phyloP scores from a whole-genome alignment of 2,329 filamentous ascomycete species.

The Neopestalotiopsis rosae region DNA sequence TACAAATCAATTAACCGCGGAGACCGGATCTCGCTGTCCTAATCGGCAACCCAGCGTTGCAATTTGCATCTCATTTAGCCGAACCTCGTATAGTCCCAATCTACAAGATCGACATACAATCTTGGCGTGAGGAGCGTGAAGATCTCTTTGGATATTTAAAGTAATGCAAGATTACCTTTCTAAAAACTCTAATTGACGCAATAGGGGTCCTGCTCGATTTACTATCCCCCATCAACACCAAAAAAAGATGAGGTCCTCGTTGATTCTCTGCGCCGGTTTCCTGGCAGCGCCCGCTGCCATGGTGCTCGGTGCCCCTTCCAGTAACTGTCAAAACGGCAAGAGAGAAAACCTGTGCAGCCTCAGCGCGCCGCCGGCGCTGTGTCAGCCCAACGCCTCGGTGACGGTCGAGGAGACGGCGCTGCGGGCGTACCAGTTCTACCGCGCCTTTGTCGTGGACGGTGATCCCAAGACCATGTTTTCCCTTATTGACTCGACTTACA shows the following conservation, averaged over 20 bases:
- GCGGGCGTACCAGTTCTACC: constrained; percentile 46
- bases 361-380: constrained; percentile 39
- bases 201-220: too few relatives aligned
- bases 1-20: background rate
- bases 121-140: background rate
- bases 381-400: constrained; percentile 38
- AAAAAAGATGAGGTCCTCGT: constrained; percentile 33
- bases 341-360: constrained; percentile 45
- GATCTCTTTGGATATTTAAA: background rate
- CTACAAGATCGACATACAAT: background rate
- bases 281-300: constrained; percentile 23
- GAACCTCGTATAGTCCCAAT: background rate
- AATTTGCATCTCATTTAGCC: background rate
- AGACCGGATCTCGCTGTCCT: background rate
- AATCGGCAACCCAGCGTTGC: background rate
- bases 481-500: constrained; percentile 42
- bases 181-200: too few relatives aligned
- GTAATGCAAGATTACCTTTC: too few relatives aligned
- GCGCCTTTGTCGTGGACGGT: constrained; percentile 45
- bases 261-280: constrained; percentile 29
- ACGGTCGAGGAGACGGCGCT: constrained; percentile 43
- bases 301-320: constrained; percentile 18
- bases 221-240: too few relatives aligned
- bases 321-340: constrained; percentile 28
- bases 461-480: constrained; percentile 46